Base-by-base conservation (phyloP, 495 filamentous ascomycete species). In the Oidiodendron maius region DNA sequence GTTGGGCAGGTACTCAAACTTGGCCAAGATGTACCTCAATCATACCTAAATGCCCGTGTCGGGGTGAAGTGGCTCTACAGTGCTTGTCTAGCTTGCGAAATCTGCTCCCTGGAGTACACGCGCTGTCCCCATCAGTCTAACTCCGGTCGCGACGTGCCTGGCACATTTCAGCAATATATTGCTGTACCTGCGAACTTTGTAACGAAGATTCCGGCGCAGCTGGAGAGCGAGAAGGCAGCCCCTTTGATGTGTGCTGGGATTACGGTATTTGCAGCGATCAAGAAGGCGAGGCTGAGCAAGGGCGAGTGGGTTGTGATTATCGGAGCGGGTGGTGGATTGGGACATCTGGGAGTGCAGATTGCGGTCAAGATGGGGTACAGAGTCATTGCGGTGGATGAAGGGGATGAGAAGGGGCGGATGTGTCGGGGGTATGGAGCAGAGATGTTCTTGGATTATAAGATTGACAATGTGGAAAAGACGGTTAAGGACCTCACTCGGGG, bases 101-200 rank as follows among this genome's bases (percentile, higher is more conserved):
- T n/a, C n/a, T n/a, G n/a, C n/a, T n/a, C n/a, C n/a, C n/a, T n/a
- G n/a, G n/a, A n/a, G n/a, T n/a, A n/a, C n/a, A n/a, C n/a, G n/a
- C n/a, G n/a, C n/a, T n/a, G n/a, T n/a, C n/a, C n/a, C n/a, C n/a
- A n/a, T n/a, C n/a, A n/a, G n/a, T n/a, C n/a, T n/a, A n/a, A n/a
- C n/a, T 58, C 60, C 0, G 70, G 71, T 51, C 49, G 63, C 46
- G 60, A 57, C 35, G 64, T 66, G 11, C 80, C 80, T 0, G 82
- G 82, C 34, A 85, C 82, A 16, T 86, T 86, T 62, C 81, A 84
- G 60, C 78, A 85, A 60, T 86, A 84, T 57, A 70, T 72, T n/a
- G 42, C 81, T 1, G 73, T 70, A 0, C 74, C 79, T 6, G 80
- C 80, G 4, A 72, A 71, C 58, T 80, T 84, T 51, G 78, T 84